phyloP scores from a whole-genome alignment of 1,284 basidiomycete genomes.

The Rhizopogon hawkerae region DNA sequence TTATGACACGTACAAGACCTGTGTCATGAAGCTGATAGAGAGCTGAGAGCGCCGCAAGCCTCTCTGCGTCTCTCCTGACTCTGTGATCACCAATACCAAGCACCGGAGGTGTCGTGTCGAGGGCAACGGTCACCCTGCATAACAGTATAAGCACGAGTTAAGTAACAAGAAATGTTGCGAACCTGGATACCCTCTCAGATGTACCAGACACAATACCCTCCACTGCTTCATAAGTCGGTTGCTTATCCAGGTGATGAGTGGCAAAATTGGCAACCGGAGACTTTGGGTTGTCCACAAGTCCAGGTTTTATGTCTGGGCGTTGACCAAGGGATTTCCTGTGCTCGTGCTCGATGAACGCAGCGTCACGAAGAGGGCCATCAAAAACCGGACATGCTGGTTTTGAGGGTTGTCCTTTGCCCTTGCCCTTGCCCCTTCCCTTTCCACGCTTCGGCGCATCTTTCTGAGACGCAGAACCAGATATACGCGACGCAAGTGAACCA shows the following conservation, averaged over 20 bases:
- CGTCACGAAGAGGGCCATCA: constrained; percentile 22
- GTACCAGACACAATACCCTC: constrained; percentile 15
- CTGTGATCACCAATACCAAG: constrained; percentile 58
- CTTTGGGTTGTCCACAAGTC: constrained; percentile 35
- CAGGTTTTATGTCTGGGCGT: constrained; percentile 23
- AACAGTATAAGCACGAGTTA: constrained; percentile 1
- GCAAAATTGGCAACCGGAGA: constrained; percentile 36
- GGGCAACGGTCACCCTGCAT: constrained; percentile 38
- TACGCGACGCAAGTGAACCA: not conserved
- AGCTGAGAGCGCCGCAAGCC: constrained; percentile 67
- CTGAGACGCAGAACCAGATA: not conserved
- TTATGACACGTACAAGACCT: constrained; percentile 40
- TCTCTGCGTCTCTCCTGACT: constrained; percentile 64
- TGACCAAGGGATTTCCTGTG: constrained; percentile 1
- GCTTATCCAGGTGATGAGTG: constrained; percentile 2
- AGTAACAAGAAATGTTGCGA: constrained; percentile 2
- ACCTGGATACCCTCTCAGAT: constrained; percentile 18
- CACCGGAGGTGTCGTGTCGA: constrained; percentile 38
- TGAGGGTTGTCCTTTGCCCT: not conserved
- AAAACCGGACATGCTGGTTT: constrained; percentile 3
- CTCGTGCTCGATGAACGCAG: constrained; percentile 13
- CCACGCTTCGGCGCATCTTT: not conserved
- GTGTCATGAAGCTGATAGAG: constrained; percentile 59
- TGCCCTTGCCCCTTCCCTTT: constrained; percentile 1
- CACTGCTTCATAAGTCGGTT: constrained; percentile 13